phyloP scores from a whole-genome alignment of 768 basidiomycete species.

The Ramaria sp. region DNA sequence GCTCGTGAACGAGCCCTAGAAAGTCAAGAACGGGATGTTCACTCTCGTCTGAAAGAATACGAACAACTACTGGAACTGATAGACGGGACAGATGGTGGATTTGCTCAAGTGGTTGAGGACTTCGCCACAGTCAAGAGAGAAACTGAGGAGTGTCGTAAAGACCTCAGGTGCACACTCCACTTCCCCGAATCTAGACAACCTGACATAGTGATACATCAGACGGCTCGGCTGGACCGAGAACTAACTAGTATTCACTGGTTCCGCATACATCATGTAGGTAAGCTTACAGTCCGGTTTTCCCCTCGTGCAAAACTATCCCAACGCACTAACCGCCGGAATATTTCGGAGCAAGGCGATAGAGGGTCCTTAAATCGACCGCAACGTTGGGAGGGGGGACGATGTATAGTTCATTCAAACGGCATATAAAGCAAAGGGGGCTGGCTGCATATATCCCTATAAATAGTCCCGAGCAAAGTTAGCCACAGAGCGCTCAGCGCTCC shows the following conservation, averaged over 20 bases:
- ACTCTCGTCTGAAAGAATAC: conserved; percentile 31
- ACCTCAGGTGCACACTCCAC: conserved; percentile 23
- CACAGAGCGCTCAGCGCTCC: background rate
- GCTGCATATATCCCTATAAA: background rate
- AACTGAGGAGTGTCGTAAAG: conserved; percentile 38
- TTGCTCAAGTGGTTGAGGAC: conserved; percentile 37
- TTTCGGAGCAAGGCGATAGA: too few relatives aligned
- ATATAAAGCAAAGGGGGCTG: background rate
- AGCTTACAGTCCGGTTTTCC: too few relatives aligned
- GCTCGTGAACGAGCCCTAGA: conserved; percentile 26
- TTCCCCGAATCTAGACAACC: too few relatives aligned
- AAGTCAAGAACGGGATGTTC: conserved; percentile 27
- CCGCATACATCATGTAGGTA: too few relatives aligned
- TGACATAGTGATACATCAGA: background rate
- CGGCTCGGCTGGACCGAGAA: conserved; percentile 41
- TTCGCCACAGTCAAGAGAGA: conserved; percentile 37
- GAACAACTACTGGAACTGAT: conserved; percentile 30
- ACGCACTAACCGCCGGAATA: too few relatives aligned
- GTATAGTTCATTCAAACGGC: background rate
- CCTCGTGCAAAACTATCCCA: too few relatives aligned
- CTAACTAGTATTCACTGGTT: conserved; percentile 13
- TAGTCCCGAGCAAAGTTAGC: background rate
- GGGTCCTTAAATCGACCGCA: too few relatives aligned
- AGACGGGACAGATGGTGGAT: conserved; percentile 31
- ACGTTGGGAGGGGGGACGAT: too few relatives aligned